Percentiles rank a stretch among this genome's conserved stretches.
Conservation (phyloP, 2,329 filamentous ascomycete species). For the Aspergillus sp. region DNA sequence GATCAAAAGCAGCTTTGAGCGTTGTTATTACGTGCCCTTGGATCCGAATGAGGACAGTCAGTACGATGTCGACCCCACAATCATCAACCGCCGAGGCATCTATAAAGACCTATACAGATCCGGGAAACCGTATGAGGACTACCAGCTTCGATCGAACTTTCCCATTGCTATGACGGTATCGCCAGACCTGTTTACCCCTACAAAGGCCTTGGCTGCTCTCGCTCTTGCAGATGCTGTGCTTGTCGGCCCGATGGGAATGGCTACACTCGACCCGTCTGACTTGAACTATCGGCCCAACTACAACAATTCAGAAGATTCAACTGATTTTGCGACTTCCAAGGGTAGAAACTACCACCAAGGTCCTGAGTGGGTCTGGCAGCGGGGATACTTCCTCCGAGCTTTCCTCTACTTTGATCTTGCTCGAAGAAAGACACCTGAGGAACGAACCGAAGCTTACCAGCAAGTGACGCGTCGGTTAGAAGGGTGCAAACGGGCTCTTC, state of each 20-base stretch:
- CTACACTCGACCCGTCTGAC: constrained; percentile 88
- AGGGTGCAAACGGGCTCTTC: constrained; percentile 82
- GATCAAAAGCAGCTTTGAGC: constrained; percentile 85
- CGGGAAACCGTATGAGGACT: constrained; percentile 95
- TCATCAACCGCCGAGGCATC: constrained; percentile 89
- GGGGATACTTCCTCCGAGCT: constrained; percentile 90
- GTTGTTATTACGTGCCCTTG: constrained; percentile 81
- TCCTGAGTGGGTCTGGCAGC: constrained; percentile 97
- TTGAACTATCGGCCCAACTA: constrained; percentile 94
- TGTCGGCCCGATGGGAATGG: constrained; percentile 88
- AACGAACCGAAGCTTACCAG: constrained; percentile 84
- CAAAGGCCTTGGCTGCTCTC: constrained; percentile 76
- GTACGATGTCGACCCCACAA: constrained; percentile 75
- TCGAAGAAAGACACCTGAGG: constrained; percentile 65
- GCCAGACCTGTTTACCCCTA: constrained; percentile 76
- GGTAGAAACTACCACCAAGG: constrained; percentile 98
- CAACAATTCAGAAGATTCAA: constrained; percentile 89
- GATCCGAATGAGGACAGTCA: constrained; percentile 67
- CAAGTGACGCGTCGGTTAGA: constrained; percentile 82
- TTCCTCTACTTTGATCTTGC: constrained; percentile 85
- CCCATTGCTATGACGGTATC: constrained; percentile 94
- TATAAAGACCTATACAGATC: constrained; percentile 97
- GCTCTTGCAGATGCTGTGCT: constrained; percentile 76
- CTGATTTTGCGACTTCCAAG: constrained; percentile 87
- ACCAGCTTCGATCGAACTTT: constrained; percentile 93